Conservation (phyloP, 192 early-diverging fungal species). For the Umbelopsis isabellina region DNA sequence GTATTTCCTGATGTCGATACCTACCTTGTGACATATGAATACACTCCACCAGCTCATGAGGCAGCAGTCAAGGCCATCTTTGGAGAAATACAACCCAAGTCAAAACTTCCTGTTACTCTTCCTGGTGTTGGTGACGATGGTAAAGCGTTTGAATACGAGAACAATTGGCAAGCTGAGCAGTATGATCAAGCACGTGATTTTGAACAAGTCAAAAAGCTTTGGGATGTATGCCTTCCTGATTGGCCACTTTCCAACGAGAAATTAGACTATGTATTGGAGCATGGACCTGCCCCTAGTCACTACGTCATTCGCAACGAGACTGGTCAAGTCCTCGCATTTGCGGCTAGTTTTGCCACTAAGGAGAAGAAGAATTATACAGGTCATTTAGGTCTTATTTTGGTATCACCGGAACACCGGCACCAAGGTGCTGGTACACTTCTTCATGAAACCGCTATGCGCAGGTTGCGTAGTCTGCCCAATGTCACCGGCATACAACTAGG, state of each 20-base stretch:
- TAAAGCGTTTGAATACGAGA: neutral
- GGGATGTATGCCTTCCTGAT: conserved; percentile 24
- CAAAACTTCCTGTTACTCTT: conserved; percentile 31
- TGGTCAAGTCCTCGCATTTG: conserved; percentile 37
- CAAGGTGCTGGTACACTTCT: conserved; percentile 34
- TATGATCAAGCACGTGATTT: conserved; percentile 27
- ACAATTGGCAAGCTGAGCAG: neutral
- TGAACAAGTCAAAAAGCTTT: conserved; percentile 22
- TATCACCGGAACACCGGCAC: conserved; percentile 26
- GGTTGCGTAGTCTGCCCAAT: conserved; percentile 11
- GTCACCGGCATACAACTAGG: conserved; percentile 30
- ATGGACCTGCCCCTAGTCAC: conserved; percentile 15
- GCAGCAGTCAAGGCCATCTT: conserved; percentile 34
- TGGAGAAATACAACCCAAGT: conserved; percentile 34
- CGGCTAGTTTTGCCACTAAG: conserved; percentile 25
- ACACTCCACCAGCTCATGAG: conserved; percentile 41
- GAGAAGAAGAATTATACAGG: conserved; percentile 21
- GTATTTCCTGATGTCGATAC: conserved; percentile 37
- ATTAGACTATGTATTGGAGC: conserved; percentile 24
- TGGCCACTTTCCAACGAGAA: conserved; percentile 29
- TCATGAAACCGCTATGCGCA: conserved; percentile 27
- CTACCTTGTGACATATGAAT: conserved; percentile 42
- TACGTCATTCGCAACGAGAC: conserved; percentile 25
- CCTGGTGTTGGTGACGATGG: neutral
- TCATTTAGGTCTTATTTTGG: conserved; percentile 38